These are phyloP conservation scores for Desmodesmus armatus DNA, from an alignment of 139 green algal genomes.

Conservation along the genomic window DNA sequence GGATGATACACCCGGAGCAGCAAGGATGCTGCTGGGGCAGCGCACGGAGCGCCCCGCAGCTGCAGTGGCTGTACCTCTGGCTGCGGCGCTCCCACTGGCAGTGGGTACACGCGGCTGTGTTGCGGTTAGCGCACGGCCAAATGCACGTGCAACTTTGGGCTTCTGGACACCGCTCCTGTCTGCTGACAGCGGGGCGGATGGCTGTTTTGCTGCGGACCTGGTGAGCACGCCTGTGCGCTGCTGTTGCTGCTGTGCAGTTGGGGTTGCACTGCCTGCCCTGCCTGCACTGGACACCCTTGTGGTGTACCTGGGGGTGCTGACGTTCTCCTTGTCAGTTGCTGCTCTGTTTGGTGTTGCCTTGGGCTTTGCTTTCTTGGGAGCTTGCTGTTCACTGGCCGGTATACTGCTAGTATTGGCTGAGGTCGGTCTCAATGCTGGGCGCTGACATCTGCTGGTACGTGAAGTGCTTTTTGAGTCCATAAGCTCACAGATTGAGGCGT, in stretches of 20 bases:
- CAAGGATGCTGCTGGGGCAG: constrained; percentile 32
- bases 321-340: constrained; percentile 13
- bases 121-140: background rate
- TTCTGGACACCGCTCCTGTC: background rate
- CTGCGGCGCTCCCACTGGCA: background rate
- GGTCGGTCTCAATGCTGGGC: background rate
- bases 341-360: background rate
- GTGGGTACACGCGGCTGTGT: background rate
- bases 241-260: background rate
- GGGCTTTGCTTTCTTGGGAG: background rate
- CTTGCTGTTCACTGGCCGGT: background rate
- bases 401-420: background rate
- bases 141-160: background rate
- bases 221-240: background rate
- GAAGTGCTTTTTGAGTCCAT: no score
- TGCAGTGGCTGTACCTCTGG: background rate
- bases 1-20: background rate
- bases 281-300: background rate
- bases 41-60: background rate
- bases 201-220: background rate
- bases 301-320: background rate
- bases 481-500: no score
- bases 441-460: constrained; percentile 23
- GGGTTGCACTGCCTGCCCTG: background rate
- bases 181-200: background rate